Conservation (phyloP, 1,284 basidiomycete species). For the Tilletia walkeri region DNA sequence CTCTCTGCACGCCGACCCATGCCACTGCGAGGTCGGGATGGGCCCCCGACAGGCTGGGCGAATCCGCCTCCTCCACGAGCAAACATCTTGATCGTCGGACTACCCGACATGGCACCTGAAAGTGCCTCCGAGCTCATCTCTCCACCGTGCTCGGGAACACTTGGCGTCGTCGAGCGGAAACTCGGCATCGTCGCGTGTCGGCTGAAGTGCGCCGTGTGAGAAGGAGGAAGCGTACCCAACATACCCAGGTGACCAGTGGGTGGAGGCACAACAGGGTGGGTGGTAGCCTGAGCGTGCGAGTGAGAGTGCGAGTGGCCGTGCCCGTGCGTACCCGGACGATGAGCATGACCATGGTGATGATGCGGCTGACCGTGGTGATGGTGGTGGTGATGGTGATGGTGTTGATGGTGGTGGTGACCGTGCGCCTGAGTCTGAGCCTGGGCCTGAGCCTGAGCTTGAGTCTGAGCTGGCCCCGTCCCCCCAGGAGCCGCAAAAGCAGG, state of each 20-base stretch:
- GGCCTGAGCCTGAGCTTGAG: too few species aligned
- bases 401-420: constrained; percentile 14
- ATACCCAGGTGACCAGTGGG: constrained; percentile 7
- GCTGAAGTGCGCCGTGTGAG: constrained; percentile 22
- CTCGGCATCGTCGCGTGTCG: constrained; percentile 42
- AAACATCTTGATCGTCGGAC: constrained; percentile 30
- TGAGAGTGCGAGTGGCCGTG: constrained; percentile 11
- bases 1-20: not conserved
- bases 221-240: constrained; percentile 17
- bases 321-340: not conserved
- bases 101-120: constrained; percentile 23
- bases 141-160: constrained; percentile 47
- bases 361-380: constrained; percentile 22
- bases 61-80: constrained; percentile 29
- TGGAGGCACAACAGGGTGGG: not conserved
- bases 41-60: constrained; percentile 22
- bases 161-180: constrained; percentile 38
- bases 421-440: not conserved
- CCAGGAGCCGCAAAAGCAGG: not conserved
- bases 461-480: not conserved
- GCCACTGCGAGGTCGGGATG: constrained; percentile 21
- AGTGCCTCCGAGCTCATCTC: constrained; percentile 37
- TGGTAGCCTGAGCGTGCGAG: not conserved
- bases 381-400: constrained; percentile 23
- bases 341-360: constrained; percentile 22